Evolutionary conservation across 306 rosid species (phyloP).

Genomic region (Fragaria nilgerrensis): DNA sequence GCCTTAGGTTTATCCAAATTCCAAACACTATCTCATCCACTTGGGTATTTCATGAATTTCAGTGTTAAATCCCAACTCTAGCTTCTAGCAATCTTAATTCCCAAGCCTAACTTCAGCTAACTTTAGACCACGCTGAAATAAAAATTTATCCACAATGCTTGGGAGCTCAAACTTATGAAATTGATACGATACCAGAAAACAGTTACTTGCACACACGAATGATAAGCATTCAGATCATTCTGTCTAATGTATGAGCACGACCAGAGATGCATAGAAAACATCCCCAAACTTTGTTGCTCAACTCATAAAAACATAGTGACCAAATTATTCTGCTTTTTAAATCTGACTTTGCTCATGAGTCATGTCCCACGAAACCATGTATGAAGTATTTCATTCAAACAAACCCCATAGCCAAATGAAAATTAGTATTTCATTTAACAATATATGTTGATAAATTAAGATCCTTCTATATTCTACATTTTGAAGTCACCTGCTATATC

Average conservation of each 20-base stretch:
- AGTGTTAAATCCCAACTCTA: neutral
- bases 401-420: constrained; percentile 31
- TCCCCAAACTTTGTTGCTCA: neutral
- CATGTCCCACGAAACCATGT: constrained; percentile 18
- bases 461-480: constrained; percentile 36
- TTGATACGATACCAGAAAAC: neutral
- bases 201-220: neutral
- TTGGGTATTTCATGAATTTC: neutral
- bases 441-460: constrained; percentile 31
- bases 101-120: neutral
- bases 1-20: no score
- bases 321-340: constrained; percentile 12
- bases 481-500: constrained; percentile 38
- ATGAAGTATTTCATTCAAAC: constrained; percentile 25
- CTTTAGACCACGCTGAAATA: no score
- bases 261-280: neutral
- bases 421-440: constrained; percentile 25
- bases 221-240: neutral
- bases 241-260: neutral
- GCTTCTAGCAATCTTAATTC: neutral
- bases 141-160: neutral
- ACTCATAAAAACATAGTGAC: neutral
- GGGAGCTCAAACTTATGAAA: neutral
- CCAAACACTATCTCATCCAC: no score
- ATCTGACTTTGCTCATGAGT: constrained; percentile 20